These are phyloP conservation scores for Malassezia equina DNA, from an alignment of 1,284 basidiomycete species.

Conservation along the genomic window DNA sequence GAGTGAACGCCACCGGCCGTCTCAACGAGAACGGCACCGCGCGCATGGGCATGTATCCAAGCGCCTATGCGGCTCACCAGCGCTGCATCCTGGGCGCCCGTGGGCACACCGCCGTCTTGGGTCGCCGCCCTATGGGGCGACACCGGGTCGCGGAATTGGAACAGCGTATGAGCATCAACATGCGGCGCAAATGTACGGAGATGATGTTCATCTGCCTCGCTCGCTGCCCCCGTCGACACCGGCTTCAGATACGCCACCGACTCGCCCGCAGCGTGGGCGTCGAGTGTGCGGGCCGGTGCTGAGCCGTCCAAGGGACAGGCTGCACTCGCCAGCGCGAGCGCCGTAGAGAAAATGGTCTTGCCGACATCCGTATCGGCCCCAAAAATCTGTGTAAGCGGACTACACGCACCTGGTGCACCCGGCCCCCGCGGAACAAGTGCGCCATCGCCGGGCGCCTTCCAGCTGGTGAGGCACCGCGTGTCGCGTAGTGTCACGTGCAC, in stretches of 20 bases:
- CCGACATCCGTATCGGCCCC: constrained; percentile 48
- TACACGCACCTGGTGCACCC: constrained; percentile 20
- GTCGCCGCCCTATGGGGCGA: constrained; percentile 81
- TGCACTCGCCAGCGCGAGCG: constrained; percentile 36
- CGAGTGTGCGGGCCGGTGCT: background rate
- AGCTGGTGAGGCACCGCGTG: background rate
- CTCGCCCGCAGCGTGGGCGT: constrained; percentile 19
- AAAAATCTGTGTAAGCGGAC: too few relatives aligned
- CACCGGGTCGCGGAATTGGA: constrained; percentile 75
- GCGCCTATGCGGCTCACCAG: constrained; percentile 61
- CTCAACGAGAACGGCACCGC: constrained; percentile 64
- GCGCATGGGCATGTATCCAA: constrained; percentile 51
- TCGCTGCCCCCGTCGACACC: constrained; percentile 34
- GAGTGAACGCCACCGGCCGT: constrained; percentile 94
- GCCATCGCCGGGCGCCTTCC: constrained; percentile 5
- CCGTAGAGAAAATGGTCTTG: constrained; percentile 48
- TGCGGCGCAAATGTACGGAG: constrained; percentile 23
- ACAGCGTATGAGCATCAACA: constrained; percentile 62
- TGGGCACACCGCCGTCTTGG: constrained; percentile 51
- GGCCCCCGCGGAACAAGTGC: background rate
- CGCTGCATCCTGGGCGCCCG: constrained; percentile 52
- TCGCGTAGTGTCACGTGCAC: background rate
- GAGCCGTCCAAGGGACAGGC: constrained; percentile 14
- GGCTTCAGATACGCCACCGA: constrained; percentile 43
- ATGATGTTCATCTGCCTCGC: constrained; percentile 35